Evolutionary conservation across 2,329 filamentous ascomycete species (phyloP), one percentile per base, ranked within the genome.

Genomic region (Leptoxyphium fumago): DNA sequence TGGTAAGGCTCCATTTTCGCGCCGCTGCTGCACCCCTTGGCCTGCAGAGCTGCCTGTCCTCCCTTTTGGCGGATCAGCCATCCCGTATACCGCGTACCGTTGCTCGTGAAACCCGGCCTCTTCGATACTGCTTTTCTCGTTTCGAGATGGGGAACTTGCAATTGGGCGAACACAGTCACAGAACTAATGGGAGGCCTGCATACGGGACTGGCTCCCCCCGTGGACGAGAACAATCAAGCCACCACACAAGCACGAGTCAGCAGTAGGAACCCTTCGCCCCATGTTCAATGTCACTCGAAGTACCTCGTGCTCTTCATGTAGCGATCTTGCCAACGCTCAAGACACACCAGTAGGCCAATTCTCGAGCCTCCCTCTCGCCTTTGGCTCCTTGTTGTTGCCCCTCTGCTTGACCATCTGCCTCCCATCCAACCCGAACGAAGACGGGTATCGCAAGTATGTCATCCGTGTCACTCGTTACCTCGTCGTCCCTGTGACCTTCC

Each of bases 271-370:
- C 21, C 7, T 26, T 26, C 21, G 21, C 21, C 21, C 21, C 21
- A 7, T 26, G 3, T 7, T 26, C 7, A 26, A 26, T 4, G 21
- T 26, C 21, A 26, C 21, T 26, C 21, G 21, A 26, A 26, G 21
- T 26, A 4, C 3, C 21, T 26, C 21, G 21, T 26, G 21, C 21
- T 9, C 3, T 36, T 46, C 28, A 46, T 11, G 30, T 44, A 15
- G 55, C 75, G 56, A 96, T 91, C 55, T 79, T 79, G 9, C 91
- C 91, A 46, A 93, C 75, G 2, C 89, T 89, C 30, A 96, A 69
- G 15, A 94, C 87, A 66, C 84, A 87, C 91, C 91, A 98, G 64
- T 94, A 96, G 44, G 87, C 87, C 63, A 96, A 67, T 60, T 96
- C 91, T 57, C 83, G 77, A 68, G 80, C 89, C 64, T 89, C 84